These are phyloP conservation scores for Pichia cactophila DNA, from an alignment of 1,139 yeast species.

Conservation along the genomic window DNA sequence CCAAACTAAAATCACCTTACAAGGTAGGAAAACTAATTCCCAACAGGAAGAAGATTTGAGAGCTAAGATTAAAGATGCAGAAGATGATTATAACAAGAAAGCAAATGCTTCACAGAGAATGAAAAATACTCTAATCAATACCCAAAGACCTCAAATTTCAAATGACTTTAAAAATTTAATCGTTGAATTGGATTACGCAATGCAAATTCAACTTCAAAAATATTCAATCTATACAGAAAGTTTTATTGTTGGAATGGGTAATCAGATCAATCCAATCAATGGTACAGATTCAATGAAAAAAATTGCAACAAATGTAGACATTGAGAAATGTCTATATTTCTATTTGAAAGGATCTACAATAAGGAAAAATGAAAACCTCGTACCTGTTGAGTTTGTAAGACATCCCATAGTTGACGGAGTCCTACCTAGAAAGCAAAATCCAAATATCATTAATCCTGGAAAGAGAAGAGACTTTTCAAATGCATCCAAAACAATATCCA, in stretches of 20 bases:
- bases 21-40: conserved; percentile 67
- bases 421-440: conserved; percentile 3
- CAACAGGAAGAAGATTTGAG: conserved; percentile 91
- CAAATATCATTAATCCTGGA: conserved; percentile 1
- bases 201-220: conserved; percentile 80
- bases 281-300: conserved; percentile 62
- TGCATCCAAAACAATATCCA: conserved; percentile 1
- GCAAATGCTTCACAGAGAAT: conserved; percentile 66
- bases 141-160: conserved; percentile 72
- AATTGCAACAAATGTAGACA: conserved; percentile 69
- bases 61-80: conserved; percentile 75
- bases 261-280: conserved; percentile 66
- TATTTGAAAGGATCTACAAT: conserved; percentile 37
- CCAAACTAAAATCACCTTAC: conserved; percentile 71
- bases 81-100: conserved; percentile 72
- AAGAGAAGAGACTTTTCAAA: conserved; percentile 8
- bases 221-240: conserved; percentile 85
- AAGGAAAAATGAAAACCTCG: conserved; percentile 27
- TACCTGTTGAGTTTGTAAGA: conserved; percentile 67
- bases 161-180: conserved; percentile 69
- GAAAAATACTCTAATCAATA: conserved; percentile 64
- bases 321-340: conserved; percentile 72
- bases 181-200: conserved; percentile 80
- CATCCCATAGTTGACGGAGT: conserved; percentile 57
- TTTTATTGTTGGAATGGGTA: conserved; percentile 75